These are phyloP conservation scores for Annulohypoxylon nitens DNA, from an alignment of 495 filamentous ascomycete genomes.

Conservation along the genomic window DNA sequence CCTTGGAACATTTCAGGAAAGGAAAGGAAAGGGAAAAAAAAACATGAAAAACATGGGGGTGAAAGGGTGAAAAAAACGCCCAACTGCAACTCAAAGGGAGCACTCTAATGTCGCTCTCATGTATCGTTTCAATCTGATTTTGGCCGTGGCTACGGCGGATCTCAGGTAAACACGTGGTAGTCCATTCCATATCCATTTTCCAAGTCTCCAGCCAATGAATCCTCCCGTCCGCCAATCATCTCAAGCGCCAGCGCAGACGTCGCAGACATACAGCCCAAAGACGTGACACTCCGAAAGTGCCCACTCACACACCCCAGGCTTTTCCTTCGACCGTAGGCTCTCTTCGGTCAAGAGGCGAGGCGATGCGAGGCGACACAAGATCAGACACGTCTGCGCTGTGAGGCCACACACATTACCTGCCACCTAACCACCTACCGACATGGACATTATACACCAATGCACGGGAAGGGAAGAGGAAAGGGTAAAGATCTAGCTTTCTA, in stretches of 20 bases:
- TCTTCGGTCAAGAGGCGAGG: constrained; percentile 51
- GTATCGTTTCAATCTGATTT: constrained; percentile 50
- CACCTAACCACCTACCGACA: constrained; percentile 49
- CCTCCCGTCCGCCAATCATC: constrained; percentile 49
- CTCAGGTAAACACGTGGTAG: constrained; percentile 51
- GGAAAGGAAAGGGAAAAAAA: background rate
- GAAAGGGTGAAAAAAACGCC: constrained; percentile 16
- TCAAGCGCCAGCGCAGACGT: constrained; percentile 50
- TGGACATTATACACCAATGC: constrained; percentile 29
- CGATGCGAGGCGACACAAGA: constrained; percentile 48
- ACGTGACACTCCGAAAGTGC: constrained; percentile 46
- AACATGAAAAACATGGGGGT: constrained; percentile 29
- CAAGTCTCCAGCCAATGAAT: constrained; percentile 43
- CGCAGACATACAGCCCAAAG: constrained; percentile 50
- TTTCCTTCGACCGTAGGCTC: constrained; percentile 46
- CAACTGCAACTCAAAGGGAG: constrained; percentile 37
- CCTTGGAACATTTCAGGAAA: background rate
- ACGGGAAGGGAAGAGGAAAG: constrained; percentile 28
- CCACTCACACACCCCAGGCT: constrained; percentile 46
- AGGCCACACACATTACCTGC: constrained; percentile 44
- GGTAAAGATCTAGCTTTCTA: constrained; percentile 8
- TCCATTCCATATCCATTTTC: constrained; percentile 48
- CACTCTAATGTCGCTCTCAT: constrained; percentile 32
- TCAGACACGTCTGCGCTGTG: constrained; percentile 49
- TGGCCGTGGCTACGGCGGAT: constrained; percentile 55